Evolutionary conservation across 345 rosid genomes (phyloP).

Genomic region (Brassica napus): DNA sequence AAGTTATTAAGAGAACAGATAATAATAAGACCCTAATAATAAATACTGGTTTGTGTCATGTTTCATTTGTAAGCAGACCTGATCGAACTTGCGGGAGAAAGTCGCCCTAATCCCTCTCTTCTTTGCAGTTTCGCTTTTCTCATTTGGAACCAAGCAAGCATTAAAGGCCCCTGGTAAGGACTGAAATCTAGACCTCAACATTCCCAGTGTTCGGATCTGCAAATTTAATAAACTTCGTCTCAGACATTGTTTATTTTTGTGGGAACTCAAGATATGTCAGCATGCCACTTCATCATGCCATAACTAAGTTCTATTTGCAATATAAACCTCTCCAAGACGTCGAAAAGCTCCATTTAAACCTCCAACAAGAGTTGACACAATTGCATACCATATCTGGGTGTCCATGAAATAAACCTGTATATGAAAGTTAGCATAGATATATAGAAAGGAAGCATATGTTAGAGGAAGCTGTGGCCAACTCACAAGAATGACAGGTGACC

Average conservation of each 20-base stretch:
- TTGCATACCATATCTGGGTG: neutral
- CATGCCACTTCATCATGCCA: slow-evolving; percentile 46
- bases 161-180: slow-evolving; percentile 59
- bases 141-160: slow-evolving; percentile 50
- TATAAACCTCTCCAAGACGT: slow-evolving; percentile 22
- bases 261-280: slow-evolving; percentile 11
- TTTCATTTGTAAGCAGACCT: slow-evolving; percentile 35
- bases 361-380: neutral
- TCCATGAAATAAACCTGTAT: neutral
- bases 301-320: slow-evolving; percentile 13
- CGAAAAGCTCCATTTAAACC: neutral
- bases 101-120: slow-evolving; percentile 50
- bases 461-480: slow-evolving; percentile 24
- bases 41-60: slow-evolving; percentile 36
- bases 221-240: slow-evolving; percentile 20
- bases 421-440: neutral
- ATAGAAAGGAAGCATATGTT: slow-evolving; percentile 15
- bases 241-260: neutral
- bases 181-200: slow-evolving; percentile 60
- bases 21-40: too few species aligned
- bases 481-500: neutral
- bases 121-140: slow-evolving; percentile 42
- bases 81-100: slow-evolving; percentile 43
- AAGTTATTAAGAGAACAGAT: neutral
- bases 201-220: slow-evolving; percentile 56